Percentiles rank a stretch among this genome's conserved stretches.
phyloP scores from a whole-genome alignment of 2,329 filamentous ascomycete species.

The Ascochyta fabae region DNA sequence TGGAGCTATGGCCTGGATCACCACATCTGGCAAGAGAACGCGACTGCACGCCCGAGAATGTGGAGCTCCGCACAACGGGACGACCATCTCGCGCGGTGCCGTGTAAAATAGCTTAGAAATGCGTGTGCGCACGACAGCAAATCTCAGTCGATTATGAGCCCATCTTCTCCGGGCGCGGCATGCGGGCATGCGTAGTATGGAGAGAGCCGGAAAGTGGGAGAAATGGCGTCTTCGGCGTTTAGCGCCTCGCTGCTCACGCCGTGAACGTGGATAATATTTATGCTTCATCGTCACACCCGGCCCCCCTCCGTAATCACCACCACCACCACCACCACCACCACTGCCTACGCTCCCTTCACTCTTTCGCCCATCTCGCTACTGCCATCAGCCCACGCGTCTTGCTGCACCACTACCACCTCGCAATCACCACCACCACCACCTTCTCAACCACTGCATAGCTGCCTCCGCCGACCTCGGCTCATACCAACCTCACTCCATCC shows the following conservation, averaged over 20 bases:
- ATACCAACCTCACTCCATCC: conserved; percentile 15
- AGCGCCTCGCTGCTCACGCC: conserved; percentile 19
- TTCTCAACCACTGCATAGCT: background rate
- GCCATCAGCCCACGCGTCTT: conserved; percentile 6
- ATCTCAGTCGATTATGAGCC: conserved; percentile 34
- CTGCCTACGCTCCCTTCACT: conserved; percentile 14
- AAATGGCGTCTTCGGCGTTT: conserved; percentile 27
- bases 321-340: background rate
- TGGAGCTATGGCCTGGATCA: conserved; percentile 30
- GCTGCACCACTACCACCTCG: background rate
- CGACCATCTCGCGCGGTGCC: conserved; percentile 14
- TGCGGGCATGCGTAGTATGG: conserved; percentile 1
- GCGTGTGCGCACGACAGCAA: conserved; percentile 12
- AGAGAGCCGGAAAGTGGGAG: conserved; percentile 18
- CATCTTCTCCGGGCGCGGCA: conserved; percentile 18
- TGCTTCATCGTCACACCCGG: conserved; percentile 26
- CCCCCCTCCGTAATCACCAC: conserved; percentile 22
- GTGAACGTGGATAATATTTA: conserved; percentile 31
- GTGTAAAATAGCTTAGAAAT: conserved; percentile 23
- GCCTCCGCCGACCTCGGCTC: conserved; percentile 11
- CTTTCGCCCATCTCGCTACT: conserved; percentile 4
- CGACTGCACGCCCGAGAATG: conserved; percentile 14
- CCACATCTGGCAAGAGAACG: conserved; percentile 20
- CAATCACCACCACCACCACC: conserved; percentile 1
- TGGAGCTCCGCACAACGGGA: conserved; percentile 23